Evolutionary conservation across 2,329 filamentous ascomycete species (phyloP).

Genomic region (Aureobasidium leucospermi): DNA sequence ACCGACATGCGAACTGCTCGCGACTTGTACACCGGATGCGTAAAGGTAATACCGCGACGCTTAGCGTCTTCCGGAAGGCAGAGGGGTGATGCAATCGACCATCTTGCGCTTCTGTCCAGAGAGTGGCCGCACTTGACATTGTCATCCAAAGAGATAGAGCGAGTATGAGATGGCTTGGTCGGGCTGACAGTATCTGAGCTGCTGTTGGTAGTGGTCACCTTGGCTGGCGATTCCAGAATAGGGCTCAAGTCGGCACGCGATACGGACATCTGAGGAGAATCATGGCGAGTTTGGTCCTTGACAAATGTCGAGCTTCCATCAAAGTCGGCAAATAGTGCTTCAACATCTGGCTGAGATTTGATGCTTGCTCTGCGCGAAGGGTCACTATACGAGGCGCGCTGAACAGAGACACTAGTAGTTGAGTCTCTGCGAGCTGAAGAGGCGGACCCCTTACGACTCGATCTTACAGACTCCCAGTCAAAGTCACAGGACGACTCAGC

Average conservation of each 20-base stretch:
- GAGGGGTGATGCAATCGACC: slow-evolving; percentile 23
- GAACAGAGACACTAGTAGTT: background rate
- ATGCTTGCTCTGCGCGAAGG: background rate
- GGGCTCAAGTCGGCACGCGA: background rate
- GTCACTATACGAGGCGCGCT: background rate
- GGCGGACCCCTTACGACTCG: slow-evolving; percentile 11
- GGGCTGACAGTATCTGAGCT: background rate
- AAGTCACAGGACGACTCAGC: slow-evolving; percentile 55
- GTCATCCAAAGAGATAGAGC: background rate
- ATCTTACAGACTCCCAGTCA: slow-evolving; percentile 41
- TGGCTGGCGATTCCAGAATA: slow-evolving; percentile 9
- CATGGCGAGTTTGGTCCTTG: slow-evolving; percentile 6
- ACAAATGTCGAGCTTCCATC: background rate
- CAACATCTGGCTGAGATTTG: slow-evolving; percentile 6
- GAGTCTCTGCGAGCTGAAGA: slow-evolving; percentile 14
- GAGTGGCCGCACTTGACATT: background rate
- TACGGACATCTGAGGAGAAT: slow-evolving; percentile 4
- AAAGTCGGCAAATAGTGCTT: slow-evolving; percentile 12
- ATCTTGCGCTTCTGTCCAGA: slow-evolving; percentile 16
- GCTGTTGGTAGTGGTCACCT: background rate
- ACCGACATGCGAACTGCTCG: slow-evolving; percentile 5
- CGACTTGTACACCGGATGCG: background rate
- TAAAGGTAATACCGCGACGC: slow-evolving; percentile 1
- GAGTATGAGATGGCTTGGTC: background rate
- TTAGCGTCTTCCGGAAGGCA: slow-evolving; percentile 6